Conservation (phyloP, 1,284 basidiomycete species). For the Ceratobasidium sp. region DNA sequence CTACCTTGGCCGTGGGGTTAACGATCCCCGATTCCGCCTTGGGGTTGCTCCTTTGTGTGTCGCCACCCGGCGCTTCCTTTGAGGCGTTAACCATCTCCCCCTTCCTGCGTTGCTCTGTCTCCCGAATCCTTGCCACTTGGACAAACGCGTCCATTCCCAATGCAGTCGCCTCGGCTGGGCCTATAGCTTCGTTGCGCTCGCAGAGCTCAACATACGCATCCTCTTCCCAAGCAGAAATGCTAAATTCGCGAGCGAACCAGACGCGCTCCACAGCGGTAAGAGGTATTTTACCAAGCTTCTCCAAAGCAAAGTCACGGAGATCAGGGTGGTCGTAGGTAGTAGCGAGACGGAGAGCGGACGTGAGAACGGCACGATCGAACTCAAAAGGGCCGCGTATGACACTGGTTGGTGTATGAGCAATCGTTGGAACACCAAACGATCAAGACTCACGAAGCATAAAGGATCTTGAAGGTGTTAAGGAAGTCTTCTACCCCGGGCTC, state of each 20-base stretch:
- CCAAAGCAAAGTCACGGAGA: constrained; percentile 5
- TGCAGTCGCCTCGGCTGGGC: constrained; percentile 19
- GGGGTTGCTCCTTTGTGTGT: too few species aligned
- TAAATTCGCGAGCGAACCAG: constrained; percentile 21
- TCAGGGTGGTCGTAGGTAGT: constrained; percentile 10
- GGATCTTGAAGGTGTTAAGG: constrained; percentile 20
- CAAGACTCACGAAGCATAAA: constrained; percentile 30
- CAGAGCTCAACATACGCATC: constrained; percentile 38
- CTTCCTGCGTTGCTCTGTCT: constrained; percentile 1
- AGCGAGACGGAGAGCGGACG: constrained; percentile 2
- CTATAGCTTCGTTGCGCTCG: constrained; percentile 15
- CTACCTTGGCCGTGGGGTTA: too few species aligned
- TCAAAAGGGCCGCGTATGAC: neutral
- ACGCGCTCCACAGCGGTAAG: constrained; percentile 30
- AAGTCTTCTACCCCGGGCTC: neutral
- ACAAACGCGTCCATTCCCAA: constrained; percentile 16
- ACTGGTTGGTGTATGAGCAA: neutral
- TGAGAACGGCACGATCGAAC: neutral
- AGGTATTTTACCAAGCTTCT: constrained; percentile 3
- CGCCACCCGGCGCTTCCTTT: too few species aligned
- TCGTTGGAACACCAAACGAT: neutral
- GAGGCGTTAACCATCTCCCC: too few species aligned
- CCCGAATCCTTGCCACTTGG: constrained; percentile 2
- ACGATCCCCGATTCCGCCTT: too few species aligned
- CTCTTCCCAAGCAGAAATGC: constrained; percentile 30